Evolutionary conservation across 148 eudicot species (phyloP).

Genomic region (Nepenthes mirabilis): DNA sequence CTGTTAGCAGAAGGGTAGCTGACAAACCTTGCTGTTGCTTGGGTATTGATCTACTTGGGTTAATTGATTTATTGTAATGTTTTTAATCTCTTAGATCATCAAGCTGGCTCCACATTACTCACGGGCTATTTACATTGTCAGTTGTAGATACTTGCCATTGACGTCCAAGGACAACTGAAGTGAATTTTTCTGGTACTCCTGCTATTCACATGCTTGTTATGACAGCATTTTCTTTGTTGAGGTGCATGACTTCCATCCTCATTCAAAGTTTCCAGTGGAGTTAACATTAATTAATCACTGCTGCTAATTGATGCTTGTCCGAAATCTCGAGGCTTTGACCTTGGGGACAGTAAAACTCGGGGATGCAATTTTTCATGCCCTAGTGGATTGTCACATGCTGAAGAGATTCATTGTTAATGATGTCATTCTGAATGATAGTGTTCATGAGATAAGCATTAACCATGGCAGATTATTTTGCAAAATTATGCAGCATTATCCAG

Average conservation of each 20-base stretch:
- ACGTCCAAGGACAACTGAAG: constrained; percentile 45
- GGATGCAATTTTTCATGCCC: constrained; percentile 40
- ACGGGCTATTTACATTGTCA: constrained; percentile 11
- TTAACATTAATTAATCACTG: not conserved
- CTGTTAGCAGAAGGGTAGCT: no score
- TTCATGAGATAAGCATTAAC: constrained; percentile 40
- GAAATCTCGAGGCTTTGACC: constrained; percentile 54
- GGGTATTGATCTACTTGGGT: no score
- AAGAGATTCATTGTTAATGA: constrained; percentile 43
- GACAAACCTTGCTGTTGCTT: no score
- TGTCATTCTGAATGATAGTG: constrained; percentile 40
- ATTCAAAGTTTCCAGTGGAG: not conserved
- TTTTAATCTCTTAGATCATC: not conserved
- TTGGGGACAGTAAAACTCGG: constrained; percentile 44
- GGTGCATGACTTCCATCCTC: constrained; percentile 20
- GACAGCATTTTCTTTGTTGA: constrained; percentile 40
- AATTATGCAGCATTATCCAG: no score
- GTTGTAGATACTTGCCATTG: constrained; percentile 62
- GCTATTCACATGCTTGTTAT: constrained; percentile 28
- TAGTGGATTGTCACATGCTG: constrained; percentile 42
- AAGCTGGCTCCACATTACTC: not conserved
- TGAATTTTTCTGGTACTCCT: constrained; percentile 34
- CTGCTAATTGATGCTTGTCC: constrained; percentile 11
- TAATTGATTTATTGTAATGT: no score
- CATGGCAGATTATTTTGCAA: constrained; percentile 26